Base-by-base conservation (phyloP, 2,329 filamentous ascomycete species). In the Ophiosphaerella korrae region DNA sequence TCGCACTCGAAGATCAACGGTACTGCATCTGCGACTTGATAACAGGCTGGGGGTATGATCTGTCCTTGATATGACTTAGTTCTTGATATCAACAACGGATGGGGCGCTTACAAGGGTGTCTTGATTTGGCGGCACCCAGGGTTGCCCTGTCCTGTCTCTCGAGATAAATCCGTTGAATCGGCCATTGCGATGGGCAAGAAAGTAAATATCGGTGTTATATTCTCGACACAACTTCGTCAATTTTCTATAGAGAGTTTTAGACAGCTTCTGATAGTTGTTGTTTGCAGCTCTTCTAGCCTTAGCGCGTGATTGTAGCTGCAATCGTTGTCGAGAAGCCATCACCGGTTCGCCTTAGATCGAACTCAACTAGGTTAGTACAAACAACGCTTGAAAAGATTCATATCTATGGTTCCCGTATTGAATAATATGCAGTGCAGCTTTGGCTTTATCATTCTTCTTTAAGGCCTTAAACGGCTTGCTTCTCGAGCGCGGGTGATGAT, bases 101-200 rank as follows among this genome's bases (percentile, higher is more conserved):
- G 14, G 24, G 35, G 21, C 32, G 37, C 48, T 48, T 48, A 55
- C 45, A 41, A 55, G 52, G 42, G 52, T 35, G 9, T 51, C 36
- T 51, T 29, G 41, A 31, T 26, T 36, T 55, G 36, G 52, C 6
- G 48, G 48, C 32, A 26, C 35, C 52, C 37, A 55, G 39, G 48
- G 52, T 44, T 50, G 38, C 13, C 33, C 48, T 24, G 31, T 39
- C 31, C 38, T 36, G 31, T 55, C 38, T 39, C 16, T 41, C 40
- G 48, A 55, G 38, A 44, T 36, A 14, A 46, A 55, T 32, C 31
- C 45, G 35, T 52, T 38, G 33, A 52, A 49, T 12, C 45, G 37
- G 40, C 53, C 48, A 44, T 55, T 55, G 33, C 49, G 49, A 47
- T 46, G 35, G 18, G 49, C 52, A 36, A 52, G n/a, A n/a, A n/a